Percentiles rank a stretch among this genome's conserved stretches.
Evolutionary conservation across 768 basidiomycete species (phyloP).

Genomic region (Tricholoma terreum): DNA sequence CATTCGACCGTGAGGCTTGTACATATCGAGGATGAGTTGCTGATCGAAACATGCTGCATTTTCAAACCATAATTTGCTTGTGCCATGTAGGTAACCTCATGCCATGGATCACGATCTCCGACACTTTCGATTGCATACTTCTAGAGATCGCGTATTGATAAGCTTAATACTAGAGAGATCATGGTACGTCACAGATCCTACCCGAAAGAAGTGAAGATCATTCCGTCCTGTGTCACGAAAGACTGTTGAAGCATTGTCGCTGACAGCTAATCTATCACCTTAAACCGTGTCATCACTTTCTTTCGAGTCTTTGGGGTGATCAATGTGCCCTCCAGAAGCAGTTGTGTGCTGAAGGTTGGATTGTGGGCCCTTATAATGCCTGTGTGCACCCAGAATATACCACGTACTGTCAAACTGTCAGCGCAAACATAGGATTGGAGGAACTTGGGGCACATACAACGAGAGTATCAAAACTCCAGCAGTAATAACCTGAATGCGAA

Average conservation of each 20-base stretch:
- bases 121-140: too few relatives aligned
- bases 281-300: background rate
- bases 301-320: background rate
- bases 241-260: background rate
- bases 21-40: too few relatives aligned
- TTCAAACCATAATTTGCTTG: too few relatives aligned
- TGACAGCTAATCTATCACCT: background rate
- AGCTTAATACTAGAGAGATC: too few relatives aligned
- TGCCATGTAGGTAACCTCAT: too few relatives aligned
- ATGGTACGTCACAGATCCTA: too few relatives aligned
- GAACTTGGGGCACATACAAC: conserved; percentile 37
- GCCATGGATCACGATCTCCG: too few relatives aligned
- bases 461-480: conserved; percentile 51
- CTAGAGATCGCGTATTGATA: too few relatives aligned
- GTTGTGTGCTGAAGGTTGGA: conserved; percentile 42
- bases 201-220: background rate
- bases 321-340: background rate
- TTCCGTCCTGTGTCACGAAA: background rate
- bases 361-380: conserved; percentile 57
- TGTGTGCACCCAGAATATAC: conserved; percentile 52
- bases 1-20: too few relatives aligned
- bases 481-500: conserved; percentile 42
- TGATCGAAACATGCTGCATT: too few relatives aligned
- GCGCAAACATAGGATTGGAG: background rate
- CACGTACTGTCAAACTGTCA: conserved; percentile 34